phyloP scores from a whole-genome alignment of 2,329 filamentous ascomycete genomes.

The Rhynchosporium graminicola region DNA sequence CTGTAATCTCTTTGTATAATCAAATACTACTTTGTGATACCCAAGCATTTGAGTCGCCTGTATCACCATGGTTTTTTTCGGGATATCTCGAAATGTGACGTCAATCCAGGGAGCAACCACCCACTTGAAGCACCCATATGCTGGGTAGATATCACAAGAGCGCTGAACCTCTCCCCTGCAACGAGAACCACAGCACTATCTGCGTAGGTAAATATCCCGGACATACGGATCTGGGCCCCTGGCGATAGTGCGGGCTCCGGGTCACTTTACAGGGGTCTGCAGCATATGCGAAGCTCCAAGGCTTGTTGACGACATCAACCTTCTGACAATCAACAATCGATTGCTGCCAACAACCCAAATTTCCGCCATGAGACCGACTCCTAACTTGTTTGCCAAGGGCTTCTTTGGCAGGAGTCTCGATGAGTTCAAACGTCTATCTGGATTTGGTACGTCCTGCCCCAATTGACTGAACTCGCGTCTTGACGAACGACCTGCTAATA shows the following conservation, averaged over 20 bases:
- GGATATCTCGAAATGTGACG: too few relatives aligned
- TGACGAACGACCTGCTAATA: conserved; percentile 21
- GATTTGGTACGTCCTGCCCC: conserved; percentile 49
- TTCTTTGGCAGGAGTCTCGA: conserved; percentile 61
- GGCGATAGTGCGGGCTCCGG: neutral
- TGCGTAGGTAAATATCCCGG: too few relatives aligned
- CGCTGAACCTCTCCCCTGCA: neutral
- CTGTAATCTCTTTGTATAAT: conserved; percentile 11
- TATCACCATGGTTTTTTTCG: neutral
- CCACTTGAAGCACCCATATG: neutral
- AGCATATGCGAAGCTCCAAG: neutral
- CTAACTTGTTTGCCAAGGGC: conserved; percentile 49
- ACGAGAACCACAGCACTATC: neutral
- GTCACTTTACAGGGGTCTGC: conserved; percentile 2
- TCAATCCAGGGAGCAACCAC: too few relatives aligned
- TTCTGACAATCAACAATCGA: neutral
- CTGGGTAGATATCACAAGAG: neutral
- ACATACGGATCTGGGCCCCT: neutral
- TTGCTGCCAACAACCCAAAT: too few relatives aligned
- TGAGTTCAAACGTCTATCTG: conserved; percentile 58
- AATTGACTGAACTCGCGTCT: conserved; percentile 10
- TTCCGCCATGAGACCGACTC: conserved; percentile 51
- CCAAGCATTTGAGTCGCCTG: neutral
- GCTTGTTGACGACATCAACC: conserved; percentile 11
- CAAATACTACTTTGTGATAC: conserved; percentile 8